Percentiles rank a stretch among this genome's conserved stretches.
phyloP scores from a whole-genome alignment of 805 yeast genomes.

The Sungouiella thailandica region DNA sequence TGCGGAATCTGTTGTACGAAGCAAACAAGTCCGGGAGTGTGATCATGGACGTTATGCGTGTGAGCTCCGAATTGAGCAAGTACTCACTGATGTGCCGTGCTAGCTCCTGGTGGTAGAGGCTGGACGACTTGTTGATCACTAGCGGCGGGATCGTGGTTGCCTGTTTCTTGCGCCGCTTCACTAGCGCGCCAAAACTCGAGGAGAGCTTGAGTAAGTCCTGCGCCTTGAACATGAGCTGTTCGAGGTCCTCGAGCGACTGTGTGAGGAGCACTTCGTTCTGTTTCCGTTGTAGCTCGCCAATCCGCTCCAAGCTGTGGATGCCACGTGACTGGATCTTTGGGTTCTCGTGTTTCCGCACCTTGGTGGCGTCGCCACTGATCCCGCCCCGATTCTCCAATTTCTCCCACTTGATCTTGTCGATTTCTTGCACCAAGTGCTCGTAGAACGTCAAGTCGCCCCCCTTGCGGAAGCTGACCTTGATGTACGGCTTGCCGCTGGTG shows the following conservation, averaged over 20 bases:
- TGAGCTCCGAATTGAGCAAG: conserved; percentile 32
- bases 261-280: conserved; percentile 59
- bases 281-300: conserved; percentile 49
- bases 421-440: conserved; percentile 31
- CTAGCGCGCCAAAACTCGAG: conserved; percentile 9
- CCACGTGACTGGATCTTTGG: conserved; percentile 42
- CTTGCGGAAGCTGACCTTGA: conserved; percentile 71
- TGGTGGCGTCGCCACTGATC: conserved; percentile 15
- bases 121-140: conserved; percentile 28
- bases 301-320: conserved; percentile 61
- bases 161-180: conserved; percentile 4
- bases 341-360: conserved; percentile 19
- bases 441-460: conserved; percentile 60
- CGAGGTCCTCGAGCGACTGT: conserved; percentile 70
- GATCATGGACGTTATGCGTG: conserved; percentile 31
- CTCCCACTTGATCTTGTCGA: conserved; percentile 53
- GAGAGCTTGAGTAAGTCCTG: conserved; percentile 57
- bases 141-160: conserved; percentile 25
- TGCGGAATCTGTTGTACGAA: conserved; percentile 33
- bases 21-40: conserved; percentile 40
- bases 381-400: conserved; percentile 26
- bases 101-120: conserved; percentile 56
- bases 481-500: conserved; percentile 30
- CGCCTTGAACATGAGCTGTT: conserved; percentile 72
- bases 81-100: conserved; percentile 79